Evolutionary conservation across 2,329 filamentous ascomycete species (phyloP).

Genomic region (Davidsoniella eucalypti): DNA sequence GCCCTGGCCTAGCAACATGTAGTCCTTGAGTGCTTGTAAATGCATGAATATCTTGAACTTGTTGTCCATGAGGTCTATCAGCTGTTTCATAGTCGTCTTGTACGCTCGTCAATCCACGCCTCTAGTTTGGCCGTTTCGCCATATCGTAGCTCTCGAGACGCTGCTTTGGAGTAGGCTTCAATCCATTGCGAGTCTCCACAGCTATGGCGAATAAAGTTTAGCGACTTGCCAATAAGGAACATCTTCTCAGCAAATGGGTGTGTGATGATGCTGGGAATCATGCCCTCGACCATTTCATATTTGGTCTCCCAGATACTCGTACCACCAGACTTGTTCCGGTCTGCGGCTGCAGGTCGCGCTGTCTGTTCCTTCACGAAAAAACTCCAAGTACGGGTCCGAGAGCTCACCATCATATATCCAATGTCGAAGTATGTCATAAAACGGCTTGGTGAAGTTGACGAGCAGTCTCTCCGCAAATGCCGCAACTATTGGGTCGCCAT

Average conservation of each 20-base stretch:
- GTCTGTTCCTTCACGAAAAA: conserved; percentile 68
- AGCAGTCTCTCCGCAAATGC: conserved; percentile 84
- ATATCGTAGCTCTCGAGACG: conserved; percentile 81
- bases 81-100: conserved; percentile 90
- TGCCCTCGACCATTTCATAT: conserved; percentile 37
- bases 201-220: conserved; percentile 95
- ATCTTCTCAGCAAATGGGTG: conserved; percentile 90
- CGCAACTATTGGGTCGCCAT: conserved; percentile 88
- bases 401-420: conserved; percentile 99
- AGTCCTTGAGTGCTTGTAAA: conserved; percentile 79
- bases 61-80: conserved; percentile 83
- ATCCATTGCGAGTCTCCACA: conserved; percentile 93
- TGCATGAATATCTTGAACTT: conserved; percentile 95
- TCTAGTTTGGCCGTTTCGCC: conserved; percentile 86
- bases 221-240: conserved; percentile 89
- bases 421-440: conserved; percentile 87
- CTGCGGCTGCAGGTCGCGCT: conserved; percentile 30
- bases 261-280: conserved; percentile 75
- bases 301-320: conserved; percentile 84
- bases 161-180: conserved; percentile 81
- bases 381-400: conserved; percentile 88
- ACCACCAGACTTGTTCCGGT: conserved; percentile 34
- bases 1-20: conserved; percentile 83
- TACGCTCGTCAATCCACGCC: conserved; percentile 93
- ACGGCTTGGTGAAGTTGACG: conserved; percentile 74